These are phyloP conservation scores for Acer negundo DNA, from an alignment of 345 rosid genomes.

Conservation along the genomic window DNA sequence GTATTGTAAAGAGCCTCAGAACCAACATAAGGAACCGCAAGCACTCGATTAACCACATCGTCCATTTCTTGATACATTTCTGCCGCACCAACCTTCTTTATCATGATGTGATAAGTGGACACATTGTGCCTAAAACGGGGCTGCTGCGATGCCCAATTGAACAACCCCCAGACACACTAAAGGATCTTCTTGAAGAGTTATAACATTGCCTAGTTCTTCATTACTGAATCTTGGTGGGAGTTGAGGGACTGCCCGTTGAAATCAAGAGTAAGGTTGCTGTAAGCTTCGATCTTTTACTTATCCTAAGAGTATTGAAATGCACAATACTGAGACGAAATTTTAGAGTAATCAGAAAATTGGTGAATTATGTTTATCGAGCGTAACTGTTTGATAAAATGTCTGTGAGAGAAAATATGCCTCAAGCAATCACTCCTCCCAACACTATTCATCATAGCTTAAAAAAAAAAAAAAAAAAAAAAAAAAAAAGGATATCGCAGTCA, in stretches of 20 bases:
- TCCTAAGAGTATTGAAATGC: slow-evolving; percentile 24
- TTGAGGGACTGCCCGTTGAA: slow-evolving; percentile 47
- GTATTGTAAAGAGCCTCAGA: slow-evolving; percentile 77
- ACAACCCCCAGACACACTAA: slow-evolving; percentile 73
- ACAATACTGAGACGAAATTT: too few species aligned
- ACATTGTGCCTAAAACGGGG: slow-evolving; percentile 70
- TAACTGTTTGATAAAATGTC: slow-evolving; percentile 10
- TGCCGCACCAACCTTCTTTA: slow-evolving; percentile 80
- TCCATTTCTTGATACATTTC: slow-evolving; percentile 90
- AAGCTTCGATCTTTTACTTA: slow-evolving; percentile 54
- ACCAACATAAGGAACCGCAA: slow-evolving; percentile 57
- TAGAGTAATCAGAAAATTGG: neutral
- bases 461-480: too few species aligned
- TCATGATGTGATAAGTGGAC: slow-evolving; percentile 60
- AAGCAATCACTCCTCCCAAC: neutral
- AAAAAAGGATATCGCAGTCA: too few species aligned
- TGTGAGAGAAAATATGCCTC: neutral
- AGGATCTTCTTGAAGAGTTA: slow-evolving; percentile 66
- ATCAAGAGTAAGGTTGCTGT: slow-evolving; percentile 49
- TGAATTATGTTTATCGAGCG: neutral
- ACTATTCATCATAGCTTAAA: neutral
- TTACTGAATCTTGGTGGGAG: slow-evolving; percentile 73
- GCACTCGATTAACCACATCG: slow-evolving; percentile 72
- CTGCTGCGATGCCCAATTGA: slow-evolving; percentile 82
- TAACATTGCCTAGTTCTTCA: slow-evolving; percentile 60